Evolutionary conservation across 306 rosid species (phyloP).

Genomic region (Cucumis hystrix): DNA sequence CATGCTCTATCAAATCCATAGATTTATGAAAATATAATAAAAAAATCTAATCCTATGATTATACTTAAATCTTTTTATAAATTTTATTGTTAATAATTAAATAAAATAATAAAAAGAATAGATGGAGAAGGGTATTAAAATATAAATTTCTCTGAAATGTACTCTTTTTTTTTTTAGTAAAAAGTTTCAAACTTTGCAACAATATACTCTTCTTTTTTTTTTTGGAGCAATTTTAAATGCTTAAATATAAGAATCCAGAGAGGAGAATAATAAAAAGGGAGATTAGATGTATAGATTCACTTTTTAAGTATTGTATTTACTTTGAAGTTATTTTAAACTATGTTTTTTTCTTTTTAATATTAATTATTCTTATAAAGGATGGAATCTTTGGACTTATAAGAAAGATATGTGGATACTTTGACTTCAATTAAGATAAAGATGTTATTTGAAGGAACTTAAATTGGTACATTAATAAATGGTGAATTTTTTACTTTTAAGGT

Average conservation of each 20-base stretch:
- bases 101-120: too few relatives aligned
- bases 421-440: neutral
- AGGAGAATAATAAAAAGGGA: neutral
- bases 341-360: neutral
- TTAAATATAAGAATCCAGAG: neutral
- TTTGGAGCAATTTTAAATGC: neutral
- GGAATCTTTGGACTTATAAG: neutral
- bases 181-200: neutral
- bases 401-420: neutral
- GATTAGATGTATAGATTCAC: neutral
- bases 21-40: too few relatives aligned
- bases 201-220: too few relatives aligned
- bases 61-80: neutral
- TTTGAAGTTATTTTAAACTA: neutral
- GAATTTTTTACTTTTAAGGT: neutral
- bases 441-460: neutral
- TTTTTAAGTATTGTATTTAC: neutral
- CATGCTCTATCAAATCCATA: too few relatives aligned
- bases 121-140: neutral
- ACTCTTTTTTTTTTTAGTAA: neutral
- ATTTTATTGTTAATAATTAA: neutral
- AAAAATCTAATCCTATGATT: too few relatives aligned
- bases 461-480: neutral
- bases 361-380: neutral
- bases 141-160: neutral